Base-by-base conservation (phyloP, 192 early-diverging fungal genomes). In the Jimgerdemannia lactiflua region DNA sequence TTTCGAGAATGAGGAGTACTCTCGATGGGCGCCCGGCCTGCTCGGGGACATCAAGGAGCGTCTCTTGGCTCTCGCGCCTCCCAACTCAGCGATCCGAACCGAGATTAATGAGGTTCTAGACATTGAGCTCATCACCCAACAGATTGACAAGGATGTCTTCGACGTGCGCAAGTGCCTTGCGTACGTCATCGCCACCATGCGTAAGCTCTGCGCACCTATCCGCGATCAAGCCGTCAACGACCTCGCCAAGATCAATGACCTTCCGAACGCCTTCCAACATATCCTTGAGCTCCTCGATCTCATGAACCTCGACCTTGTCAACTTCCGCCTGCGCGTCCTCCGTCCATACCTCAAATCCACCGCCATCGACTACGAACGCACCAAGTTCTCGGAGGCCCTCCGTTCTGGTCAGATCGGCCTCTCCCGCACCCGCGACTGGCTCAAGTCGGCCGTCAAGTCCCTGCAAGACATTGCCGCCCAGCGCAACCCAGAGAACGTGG, bases 261-360 rank as follows among this genome's bases (percentile, higher is more conserved):
- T 84, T 4, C 82, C 91, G 40, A 83, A 88, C 40, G 73, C 76
- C 9, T 78, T 89, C n/a, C 74, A 75, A 39, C 70, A 67, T 0
- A 85, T 90, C 20, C 75, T 95, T 19, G 87, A 84, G 29, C 63
- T 92, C 1, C 75, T 95, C 42, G 93, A 96, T 39, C 78, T 84
- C 10, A 96, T 96, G 95, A 86, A 88, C 67, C 77, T 94, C 65
- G 95, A 96, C 75, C 75, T 95, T n/a, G 83, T 89, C 41, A 96
- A 96, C 80, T 95, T 89, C 79, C 76, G 89, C 6, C 72, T 96
- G 41, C 86, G 85, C 66, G 78, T 84, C 3, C 80, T 95, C 3
- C 85, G 92, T 11, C 94, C 95, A 3, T 84, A 85, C 75, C 74
- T 96, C 42, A 86, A 85, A 76, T 82, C 84, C 7, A 88, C 92